These are phyloP conservation scores for Naganishia onofrii DNA, from an alignment of 768 basidiomycete species.

Conservation along the genomic window DNA sequence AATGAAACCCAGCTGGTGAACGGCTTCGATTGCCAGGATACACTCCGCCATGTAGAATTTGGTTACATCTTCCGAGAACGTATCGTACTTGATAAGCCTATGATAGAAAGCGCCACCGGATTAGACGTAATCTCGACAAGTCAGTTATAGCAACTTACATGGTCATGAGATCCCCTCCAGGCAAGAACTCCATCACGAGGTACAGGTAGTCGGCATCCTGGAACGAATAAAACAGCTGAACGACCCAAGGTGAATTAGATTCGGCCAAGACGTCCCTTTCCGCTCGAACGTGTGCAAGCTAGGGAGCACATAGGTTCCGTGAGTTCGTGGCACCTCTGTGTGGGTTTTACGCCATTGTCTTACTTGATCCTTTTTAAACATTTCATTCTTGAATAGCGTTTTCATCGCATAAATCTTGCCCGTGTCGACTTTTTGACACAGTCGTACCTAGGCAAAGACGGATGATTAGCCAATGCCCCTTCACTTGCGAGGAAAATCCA, in stretches of 20 bases:
- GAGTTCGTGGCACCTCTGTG: neutral
- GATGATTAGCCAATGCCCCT: neutral
- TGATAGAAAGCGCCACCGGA: neutral
- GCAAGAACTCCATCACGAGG: constrained; percentile 98
- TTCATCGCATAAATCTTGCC: constrained; percentile 99
- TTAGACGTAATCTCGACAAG: too few species aligned
- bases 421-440: constrained; percentile 94
- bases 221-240: constrained; percentile 96
- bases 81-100: constrained; percentile 92
- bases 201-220: constrained; percentile 90
- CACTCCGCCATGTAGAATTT: constrained; percentile 99
- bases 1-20: constrained; percentile 95
- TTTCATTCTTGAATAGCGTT: constrained; percentile 91
- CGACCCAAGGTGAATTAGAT: constrained; percentile 92
- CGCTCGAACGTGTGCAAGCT: constrained; percentile 97
- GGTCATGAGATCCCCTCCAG: constrained; percentile 97
- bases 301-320: neutral
- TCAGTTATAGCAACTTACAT: constrained; percentile 67
- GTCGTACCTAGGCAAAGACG: constrained; percentile 62
- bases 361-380: constrained; percentile 99
- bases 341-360: constrained; percentile 35
- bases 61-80: constrained; percentile 95
- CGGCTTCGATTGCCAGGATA: constrained; percentile 93
- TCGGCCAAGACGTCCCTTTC: constrained; percentile 96
- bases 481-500: neutral